Percentiles rank a stretch among this genome's conserved stretches.
Conservation (phyloP, 2,329 filamentous ascomycete species). For the Karstenula rhodostoma region DNA sequence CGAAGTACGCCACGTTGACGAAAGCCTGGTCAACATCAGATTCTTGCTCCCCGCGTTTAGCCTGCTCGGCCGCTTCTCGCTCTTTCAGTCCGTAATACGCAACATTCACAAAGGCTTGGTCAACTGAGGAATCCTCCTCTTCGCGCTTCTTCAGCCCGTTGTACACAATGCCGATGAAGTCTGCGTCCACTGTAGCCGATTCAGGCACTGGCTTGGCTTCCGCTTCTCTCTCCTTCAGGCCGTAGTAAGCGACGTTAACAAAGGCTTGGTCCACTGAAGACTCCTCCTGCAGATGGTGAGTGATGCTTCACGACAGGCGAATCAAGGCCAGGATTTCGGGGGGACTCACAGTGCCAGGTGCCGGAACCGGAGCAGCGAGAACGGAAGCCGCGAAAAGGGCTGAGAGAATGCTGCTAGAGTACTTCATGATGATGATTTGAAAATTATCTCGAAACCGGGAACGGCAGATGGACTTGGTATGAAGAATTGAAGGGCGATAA, state of each 20-base stretch:
- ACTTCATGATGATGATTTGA: slow-evolving; percentile 1
- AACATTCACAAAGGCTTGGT: slow-evolving; percentile 1
- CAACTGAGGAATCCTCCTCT: background rate
- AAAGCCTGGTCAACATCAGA: background rate
- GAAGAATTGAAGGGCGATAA: background rate
- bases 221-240: background rate
- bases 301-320: background rate
- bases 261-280: background rate
- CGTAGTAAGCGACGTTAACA: background rate
- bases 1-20: background rate
- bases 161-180: slow-evolving; percentile 1
- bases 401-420: background rate
- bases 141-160: background rate
- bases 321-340: background rate
- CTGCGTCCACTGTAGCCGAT: background rate
- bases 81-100: slow-evolving; percentile 6
- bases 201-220: background rate
- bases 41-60: background rate
- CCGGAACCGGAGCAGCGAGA: slow-evolving; percentile 3
- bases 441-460: background rate
- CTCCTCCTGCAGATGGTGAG: background rate
- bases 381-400: slow-evolving; percentile 4
- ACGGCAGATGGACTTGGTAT: background rate
- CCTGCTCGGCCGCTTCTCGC: background rate
- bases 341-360: slow-evolving; percentile 2